Conservation (phyloP, 306 rosid genomes). For the Leucaena leucocephala region DNA sequence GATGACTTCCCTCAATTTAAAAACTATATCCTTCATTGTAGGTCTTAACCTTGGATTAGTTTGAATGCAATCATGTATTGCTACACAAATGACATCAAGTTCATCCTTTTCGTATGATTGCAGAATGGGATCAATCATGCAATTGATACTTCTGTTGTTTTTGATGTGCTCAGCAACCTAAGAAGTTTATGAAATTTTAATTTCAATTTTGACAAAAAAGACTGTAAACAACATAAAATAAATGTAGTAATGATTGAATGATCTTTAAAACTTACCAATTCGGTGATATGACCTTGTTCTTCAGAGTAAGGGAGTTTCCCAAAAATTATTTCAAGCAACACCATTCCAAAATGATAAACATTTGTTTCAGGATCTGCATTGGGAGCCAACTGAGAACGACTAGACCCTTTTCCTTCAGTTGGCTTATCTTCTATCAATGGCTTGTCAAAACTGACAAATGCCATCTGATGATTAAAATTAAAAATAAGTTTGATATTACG, state of each 20-base stretch:
- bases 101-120: slow-evolving; percentile 66
- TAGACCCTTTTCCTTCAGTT: slow-evolving; percentile 43
- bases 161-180: slow-evolving; percentile 73
- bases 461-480: slow-evolving; percentile 52
- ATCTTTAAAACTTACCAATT: slow-evolving; percentile 61
- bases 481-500: slow-evolving; percentile 24
- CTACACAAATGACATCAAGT: slow-evolving; percentile 77
- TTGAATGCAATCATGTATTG: slow-evolving; percentile 71
- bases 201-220: background rate
- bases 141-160: slow-evolving; percentile 52
- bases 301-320: slow-evolving; percentile 71
- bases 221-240: background rate
- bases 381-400: slow-evolving; percentile 62
- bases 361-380: slow-evolving; percentile 72
- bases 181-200: slow-evolving; percentile 2
- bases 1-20: too few species aligned
- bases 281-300: slow-evolving; percentile 62
- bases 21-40: slow-evolving; percentile 65
- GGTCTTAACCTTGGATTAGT: slow-evolving; percentile 68
- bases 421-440: slow-evolving; percentile 30
- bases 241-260: background rate
- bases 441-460: slow-evolving; percentile 58
- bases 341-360: too few species aligned
- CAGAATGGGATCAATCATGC: slow-evolving; percentile 74
- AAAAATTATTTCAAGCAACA: slow-evolving; percentile 80